These are phyloP conservation scores for Venturiaceae sp. DNA, from an alignment of 2,329 filamentous ascomycete genomes.

Conservation along the genomic window DNA sequence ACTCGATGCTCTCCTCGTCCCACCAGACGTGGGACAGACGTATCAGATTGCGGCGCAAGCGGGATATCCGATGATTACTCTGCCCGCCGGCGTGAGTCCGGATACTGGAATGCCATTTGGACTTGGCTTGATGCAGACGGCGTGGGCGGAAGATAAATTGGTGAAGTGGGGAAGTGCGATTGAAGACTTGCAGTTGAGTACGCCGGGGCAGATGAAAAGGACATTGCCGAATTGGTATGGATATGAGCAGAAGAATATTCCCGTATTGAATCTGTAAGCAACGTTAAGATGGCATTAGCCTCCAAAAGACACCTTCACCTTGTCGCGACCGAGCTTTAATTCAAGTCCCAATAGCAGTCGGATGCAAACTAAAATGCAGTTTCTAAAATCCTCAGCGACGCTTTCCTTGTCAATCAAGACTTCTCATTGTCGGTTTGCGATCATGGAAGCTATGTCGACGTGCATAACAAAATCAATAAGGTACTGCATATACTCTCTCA, in stretches of 20 bases:
- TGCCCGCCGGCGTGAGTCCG: constrained; percentile 48
- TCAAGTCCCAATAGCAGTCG: no score
- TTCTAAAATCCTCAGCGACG: no score
- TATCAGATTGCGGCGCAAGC: constrained; percentile 56
- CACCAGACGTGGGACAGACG: not conserved
- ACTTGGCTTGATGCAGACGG: constrained; percentile 43
- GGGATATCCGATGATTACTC: constrained; percentile 62
- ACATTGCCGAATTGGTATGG: constrained; percentile 27
- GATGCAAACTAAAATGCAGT: no score
- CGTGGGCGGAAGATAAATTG: constrained; percentile 48
- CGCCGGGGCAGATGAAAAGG: constrained; percentile 13
- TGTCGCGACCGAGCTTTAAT: no score
- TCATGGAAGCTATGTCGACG: no score
- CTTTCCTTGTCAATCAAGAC: no score
- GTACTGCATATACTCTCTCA: no score
- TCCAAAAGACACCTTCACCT: no score
- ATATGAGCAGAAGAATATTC: constrained; percentile 28
- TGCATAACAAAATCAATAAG: no score
- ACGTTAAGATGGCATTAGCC: no score
- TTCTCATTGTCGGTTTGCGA: no score
- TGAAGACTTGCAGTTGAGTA: constrained; percentile 24
- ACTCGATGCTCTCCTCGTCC: constrained; percentile 39
- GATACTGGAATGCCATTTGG: constrained; percentile 35
- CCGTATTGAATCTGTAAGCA: constrained; percentile 16
- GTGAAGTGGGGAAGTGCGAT: constrained; percentile 48